A percentile compares a stretch with the other conserved stretches of the same genome.
These are phyloP conservation scores for Solanum chmielewskii DNA, from an alignment of 257 asterid species.

Conservation along the genomic window DNA sequence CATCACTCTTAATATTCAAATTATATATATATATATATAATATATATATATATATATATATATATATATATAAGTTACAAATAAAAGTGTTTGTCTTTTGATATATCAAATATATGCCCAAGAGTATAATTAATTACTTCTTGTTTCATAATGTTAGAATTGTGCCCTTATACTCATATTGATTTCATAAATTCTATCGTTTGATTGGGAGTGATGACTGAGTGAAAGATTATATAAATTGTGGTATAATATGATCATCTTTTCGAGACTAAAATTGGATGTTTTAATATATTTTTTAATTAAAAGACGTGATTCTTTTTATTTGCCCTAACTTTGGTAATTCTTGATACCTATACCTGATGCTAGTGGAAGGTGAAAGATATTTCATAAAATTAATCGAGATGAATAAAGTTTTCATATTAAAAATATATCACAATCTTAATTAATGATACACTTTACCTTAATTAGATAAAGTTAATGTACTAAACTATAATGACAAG, in stretches of 20 bases:
- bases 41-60: too few species aligned
- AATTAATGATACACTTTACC: too few species aligned
- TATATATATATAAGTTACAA: too few species aligned
- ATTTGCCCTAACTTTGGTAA: too few species aligned
- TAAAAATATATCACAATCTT: background rate
- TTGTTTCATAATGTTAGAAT: too few species aligned
- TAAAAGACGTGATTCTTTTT: background rate
- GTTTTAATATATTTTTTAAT: background rate
- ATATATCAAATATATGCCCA: background rate
- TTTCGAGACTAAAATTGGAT: background rate
- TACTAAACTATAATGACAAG: too few species aligned
- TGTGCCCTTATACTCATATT: background rate
- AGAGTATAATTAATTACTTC: background rate
- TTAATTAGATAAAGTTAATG: background rate
- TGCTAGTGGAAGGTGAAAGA: too few species aligned
- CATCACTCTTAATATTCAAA: background rate
- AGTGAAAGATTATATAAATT: background rate
- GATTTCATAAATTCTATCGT: too few species aligned
- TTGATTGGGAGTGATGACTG: background rate
- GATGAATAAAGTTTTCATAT: background rate
- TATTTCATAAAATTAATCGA: too few species aligned
- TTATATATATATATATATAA: too few species aligned
- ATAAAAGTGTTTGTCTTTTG: background rate
- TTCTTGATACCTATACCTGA: too few species aligned
- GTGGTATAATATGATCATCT: background rate